A percentile compares a stretch with the other conserved stretches of the same genome.
Evolutionary conservation across 495 filamentous ascomycete species (phyloP).

Genomic region (Aspergillus carlsbadensis): DNA sequence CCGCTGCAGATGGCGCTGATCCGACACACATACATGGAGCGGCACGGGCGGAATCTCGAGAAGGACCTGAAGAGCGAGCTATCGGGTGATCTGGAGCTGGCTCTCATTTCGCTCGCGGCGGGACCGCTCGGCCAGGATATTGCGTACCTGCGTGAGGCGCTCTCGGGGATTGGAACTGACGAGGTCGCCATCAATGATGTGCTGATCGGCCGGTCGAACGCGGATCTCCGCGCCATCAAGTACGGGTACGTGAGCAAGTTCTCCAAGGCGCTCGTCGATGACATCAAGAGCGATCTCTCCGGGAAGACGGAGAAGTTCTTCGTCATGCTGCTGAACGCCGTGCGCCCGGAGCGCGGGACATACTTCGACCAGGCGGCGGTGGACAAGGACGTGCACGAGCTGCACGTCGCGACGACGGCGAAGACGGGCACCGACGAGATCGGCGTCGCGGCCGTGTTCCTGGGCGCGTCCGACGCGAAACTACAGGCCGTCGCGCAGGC

Average conservation of each 20-base stretch:
- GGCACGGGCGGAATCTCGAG: conserved; percentile 58
- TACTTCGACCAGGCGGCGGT: conserved; percentile 64
- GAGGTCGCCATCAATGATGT: conserved; percentile 78
- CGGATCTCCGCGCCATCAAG: conserved; percentile 76
- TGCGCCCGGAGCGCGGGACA: conserved; percentile 63
- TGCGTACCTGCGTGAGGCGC: conserved; percentile 58
- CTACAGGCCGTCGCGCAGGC: conserved; percentile 67
- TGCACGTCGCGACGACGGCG: conserved; percentile 66
- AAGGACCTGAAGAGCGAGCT: conserved; percentile 68
- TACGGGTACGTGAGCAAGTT: conserved; percentile 62
- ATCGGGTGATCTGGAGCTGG: conserved; percentile 61
- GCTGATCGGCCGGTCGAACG: conserved; percentile 72
- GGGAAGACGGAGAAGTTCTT: conserved; percentile 79
- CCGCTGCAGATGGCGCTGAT: conserved; percentile 65
- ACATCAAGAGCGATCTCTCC: conserved; percentile 63
- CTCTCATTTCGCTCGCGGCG: conserved; percentile 60
- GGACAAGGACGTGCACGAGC: conserved; percentile 65
- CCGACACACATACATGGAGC: conserved; percentile 55
- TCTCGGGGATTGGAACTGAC: conserved; percentile 72
- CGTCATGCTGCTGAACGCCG: conserved; percentile 67
- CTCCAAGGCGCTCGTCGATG: conserved; percentile 55
- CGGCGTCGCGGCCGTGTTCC: conserved; percentile 67
- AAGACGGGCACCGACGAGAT: conserved; percentile 65
- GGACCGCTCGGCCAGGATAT: conserved; percentile 71
- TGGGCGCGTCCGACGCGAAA: conserved; percentile 65